Percentiles rank a stretch among this genome's conserved stretches.
Conservation (phyloP, 2,329 filamentous ascomycete species). For the Ophiostoma sp. region DNA sequence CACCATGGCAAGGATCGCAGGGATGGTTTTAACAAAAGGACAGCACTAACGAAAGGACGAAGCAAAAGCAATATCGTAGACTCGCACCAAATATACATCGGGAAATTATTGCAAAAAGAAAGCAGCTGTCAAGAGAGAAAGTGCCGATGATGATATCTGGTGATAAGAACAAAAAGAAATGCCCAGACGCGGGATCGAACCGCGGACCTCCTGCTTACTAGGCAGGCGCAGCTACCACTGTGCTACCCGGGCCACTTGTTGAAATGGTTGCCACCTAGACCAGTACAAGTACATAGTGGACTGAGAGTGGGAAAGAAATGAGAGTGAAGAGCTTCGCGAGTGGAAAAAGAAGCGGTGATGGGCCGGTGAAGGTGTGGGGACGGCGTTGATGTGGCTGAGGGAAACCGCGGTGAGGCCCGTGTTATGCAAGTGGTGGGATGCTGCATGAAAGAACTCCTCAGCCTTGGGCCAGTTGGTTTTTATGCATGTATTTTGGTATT, state of each 20-base stretch:
- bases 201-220: constrained; percentile 17
- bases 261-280: not conserved
- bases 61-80: not conserved
- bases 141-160: not conserved
- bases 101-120: constrained; percentile 1
- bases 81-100: not conserved
- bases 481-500: not conserved
- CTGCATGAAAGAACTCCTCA: not conserved
- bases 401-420: not conserved
- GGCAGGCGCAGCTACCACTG: constrained; percentile 16
- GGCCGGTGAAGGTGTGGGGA: not conserved
- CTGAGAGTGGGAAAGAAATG: not conserved
- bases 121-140: not conserved
- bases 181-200: constrained; percentile 16
- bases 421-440: constrained; percentile 4
- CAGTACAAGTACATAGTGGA: not conserved
- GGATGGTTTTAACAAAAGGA: not conserved
- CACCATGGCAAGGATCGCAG: not conserved
- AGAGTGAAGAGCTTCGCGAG: not conserved
- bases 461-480: too few relatives aligned
- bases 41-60: not conserved
- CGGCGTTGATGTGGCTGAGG: constrained; percentile 2
- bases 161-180: not conserved
- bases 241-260: constrained; percentile 15
- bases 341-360: not conserved